These are phyloP conservation scores for Triadica sebifera DNA, from an alignment of 345 rosid species.

Conservation along the genomic window DNA sequence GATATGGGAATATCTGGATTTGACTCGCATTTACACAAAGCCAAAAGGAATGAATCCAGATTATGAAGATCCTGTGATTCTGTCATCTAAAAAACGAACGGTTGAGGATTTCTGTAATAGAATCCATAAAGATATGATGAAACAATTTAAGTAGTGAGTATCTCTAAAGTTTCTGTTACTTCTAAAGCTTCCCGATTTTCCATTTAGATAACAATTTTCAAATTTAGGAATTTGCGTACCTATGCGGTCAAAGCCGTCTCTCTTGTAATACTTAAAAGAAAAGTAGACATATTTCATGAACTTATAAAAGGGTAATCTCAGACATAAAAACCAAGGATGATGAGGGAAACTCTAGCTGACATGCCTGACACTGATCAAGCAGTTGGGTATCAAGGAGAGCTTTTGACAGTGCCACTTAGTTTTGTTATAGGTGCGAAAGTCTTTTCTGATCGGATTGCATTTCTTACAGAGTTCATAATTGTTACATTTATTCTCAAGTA, in stretches of 20 bases:
- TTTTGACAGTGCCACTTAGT: background rate
- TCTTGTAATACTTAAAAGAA: background rate
- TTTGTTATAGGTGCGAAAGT: background rate
- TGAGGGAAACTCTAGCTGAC: background rate
- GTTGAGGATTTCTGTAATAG: conserved; percentile 85
- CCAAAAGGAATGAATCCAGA: conserved; percentile 98
- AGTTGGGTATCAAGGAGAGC: background rate
- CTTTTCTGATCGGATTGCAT: background rate
- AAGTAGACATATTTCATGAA: background rate
- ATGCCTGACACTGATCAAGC: background rate
- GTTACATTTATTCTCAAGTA: background rate
- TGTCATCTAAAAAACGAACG: conserved; percentile 81
- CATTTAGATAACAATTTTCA: background rate
- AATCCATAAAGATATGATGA: conserved; percentile 92
- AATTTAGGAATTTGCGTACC: background rate
- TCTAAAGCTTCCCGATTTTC: background rate
- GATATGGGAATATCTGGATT: conserved; percentile 88
- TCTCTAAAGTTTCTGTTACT: background rate
- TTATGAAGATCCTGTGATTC: conserved; percentile 91
- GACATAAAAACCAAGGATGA: background rate
- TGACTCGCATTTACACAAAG: conserved; percentile 91
- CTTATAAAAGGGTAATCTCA: background rate
- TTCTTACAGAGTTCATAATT: background rate
- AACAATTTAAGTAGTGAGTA: conserved; percentile 94
- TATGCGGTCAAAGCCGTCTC: background rate